A percentile compares a stretch with the other conserved stretches of the same genome.
Conservation (phyloP, 1,284 basidiomycete genomes). For the Earliella scabrosa region DNA sequence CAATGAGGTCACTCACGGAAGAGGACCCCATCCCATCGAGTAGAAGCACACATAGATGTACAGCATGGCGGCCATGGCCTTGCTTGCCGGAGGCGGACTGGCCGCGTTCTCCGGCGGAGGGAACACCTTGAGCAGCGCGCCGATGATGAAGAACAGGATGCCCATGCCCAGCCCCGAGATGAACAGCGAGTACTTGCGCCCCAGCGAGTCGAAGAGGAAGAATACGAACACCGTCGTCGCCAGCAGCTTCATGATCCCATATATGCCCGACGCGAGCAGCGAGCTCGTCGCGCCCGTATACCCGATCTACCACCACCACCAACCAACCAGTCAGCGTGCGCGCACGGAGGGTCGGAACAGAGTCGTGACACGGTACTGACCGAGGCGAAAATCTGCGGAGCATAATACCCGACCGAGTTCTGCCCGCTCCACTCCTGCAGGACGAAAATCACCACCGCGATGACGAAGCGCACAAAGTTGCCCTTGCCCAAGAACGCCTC, state of each 20-base stretch:
- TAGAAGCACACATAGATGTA: slow-evolving; percentile 82
- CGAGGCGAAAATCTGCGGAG: slow-evolving; percentile 73
- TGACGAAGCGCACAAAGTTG: slow-evolving; percentile 72
- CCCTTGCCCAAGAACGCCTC: slow-evolving; percentile 79
- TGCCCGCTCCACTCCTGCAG: slow-evolving; percentile 72
- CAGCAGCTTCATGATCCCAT: slow-evolving; percentile 78
- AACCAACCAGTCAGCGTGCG: background rate
- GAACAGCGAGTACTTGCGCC: slow-evolving; percentile 60
- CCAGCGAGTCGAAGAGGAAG: slow-evolving; percentile 57
- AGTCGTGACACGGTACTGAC: slow-evolving; percentile 39
- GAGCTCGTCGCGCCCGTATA: slow-evolving; percentile 62
- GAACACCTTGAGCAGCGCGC: slow-evolving; percentile 76
- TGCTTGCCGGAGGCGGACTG: slow-evolving; percentile 29
- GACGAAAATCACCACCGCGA: slow-evolving; percentile 63
- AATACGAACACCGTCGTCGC: slow-evolving; percentile 70
- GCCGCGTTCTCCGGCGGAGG: slow-evolving; percentile 46
- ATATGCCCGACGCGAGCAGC: slow-evolving; percentile 82
- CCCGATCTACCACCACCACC: slow-evolving; percentile 51
- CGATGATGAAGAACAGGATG: slow-evolving; percentile 67
- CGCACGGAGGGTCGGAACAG: background rate
- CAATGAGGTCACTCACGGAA: slow-evolving; percentile 33
- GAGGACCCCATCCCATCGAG: slow-evolving; percentile 55
- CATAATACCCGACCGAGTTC: slow-evolving; percentile 75
- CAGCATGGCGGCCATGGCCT: slow-evolving; percentile 78
- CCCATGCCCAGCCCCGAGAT: slow-evolving; percentile 70